A percentile compares a stretch with the other conserved stretches of the same genome.
phyloP scores from a whole-genome alignment of 768 basidiomycete genomes.

The Termitomyces sp. region DNA sequence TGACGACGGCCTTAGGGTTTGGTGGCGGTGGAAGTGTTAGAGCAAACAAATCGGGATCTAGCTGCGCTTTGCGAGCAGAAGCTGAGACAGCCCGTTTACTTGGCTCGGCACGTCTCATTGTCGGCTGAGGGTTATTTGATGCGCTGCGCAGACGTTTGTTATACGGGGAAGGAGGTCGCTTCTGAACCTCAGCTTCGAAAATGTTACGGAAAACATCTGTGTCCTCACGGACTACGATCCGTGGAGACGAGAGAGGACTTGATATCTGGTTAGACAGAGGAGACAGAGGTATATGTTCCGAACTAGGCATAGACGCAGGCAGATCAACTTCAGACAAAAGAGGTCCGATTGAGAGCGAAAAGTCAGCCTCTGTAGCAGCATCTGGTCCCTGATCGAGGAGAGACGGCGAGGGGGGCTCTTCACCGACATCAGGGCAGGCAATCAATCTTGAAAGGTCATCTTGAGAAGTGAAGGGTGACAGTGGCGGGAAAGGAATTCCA shows the following conservation, averaged over 20 bases:
- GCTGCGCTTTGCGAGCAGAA: not conserved
- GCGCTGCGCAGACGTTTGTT: slow-evolving; percentile 12
- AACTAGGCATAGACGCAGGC: not conserved
- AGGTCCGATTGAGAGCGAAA: slow-evolving; percentile 5
- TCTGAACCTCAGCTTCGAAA: slow-evolving; percentile 7
- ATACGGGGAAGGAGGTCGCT: slow-evolving; percentile 7
- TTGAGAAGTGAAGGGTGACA: slow-evolving; percentile 5
- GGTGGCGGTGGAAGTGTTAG: slow-evolving; percentile 11
- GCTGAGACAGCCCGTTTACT: slow-evolving; percentile 5
- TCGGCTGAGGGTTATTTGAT: slow-evolving; percentile 4
- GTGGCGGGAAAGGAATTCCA: not conserved
- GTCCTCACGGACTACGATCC: slow-evolving; percentile 1
- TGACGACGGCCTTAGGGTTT: not conserved
- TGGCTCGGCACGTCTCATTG: not conserved
- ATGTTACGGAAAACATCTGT: slow-evolving; percentile 9
- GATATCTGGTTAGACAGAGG: slow-evolving; percentile 6
- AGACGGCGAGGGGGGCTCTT: slow-evolving; percentile 8
- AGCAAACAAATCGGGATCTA: slow-evolving; percentile 7
- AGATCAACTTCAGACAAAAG: not conserved
- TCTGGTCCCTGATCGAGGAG: not conserved
- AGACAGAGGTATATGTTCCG: slow-evolving; percentile 2
- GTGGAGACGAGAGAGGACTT: slow-evolving; percentile 11
- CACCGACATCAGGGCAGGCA: not conserved
- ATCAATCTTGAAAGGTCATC: slow-evolving; percentile 7
- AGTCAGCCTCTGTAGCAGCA: not conserved